Conservation (phyloP, 1,139 yeast species). For the Sugiyamaella xylanicola region DNA sequence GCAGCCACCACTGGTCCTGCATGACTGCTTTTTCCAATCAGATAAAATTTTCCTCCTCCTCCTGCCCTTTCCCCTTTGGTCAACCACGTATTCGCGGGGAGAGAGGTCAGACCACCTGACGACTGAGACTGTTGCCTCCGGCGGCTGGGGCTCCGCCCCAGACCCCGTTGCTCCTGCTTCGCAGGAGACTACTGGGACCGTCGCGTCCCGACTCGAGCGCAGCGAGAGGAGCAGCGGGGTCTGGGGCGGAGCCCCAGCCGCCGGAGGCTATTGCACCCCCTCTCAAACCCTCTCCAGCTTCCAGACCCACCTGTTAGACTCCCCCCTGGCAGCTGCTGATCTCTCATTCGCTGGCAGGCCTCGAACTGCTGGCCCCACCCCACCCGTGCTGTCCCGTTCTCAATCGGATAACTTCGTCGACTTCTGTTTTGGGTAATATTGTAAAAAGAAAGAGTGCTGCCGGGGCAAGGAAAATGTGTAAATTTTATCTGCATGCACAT, state of each 20-base stretch:
- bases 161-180: not conserved
- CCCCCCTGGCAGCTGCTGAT: too few species aligned
- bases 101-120: not conserved
- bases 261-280: not conserved
- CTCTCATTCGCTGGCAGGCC: too few species aligned
- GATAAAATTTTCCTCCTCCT: not conserved
- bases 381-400: not conserved
- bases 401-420: not conserved
- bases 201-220: not conserved
- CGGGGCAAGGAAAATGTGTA: not conserved
- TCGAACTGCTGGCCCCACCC: not conserved
- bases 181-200: not conserved
- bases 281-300: too few species aligned
- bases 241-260: conserved; percentile 1
- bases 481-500: conserved; percentile 1
- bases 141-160: not conserved
- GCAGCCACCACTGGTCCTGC: too few species aligned
- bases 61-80: not conserved
- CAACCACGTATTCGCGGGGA: too few species aligned
- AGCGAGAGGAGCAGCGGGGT: not conserved
- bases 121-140: not conserved
- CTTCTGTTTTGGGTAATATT: not conserved
- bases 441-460: not conserved
- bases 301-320: too few species aligned
- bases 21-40: not conserved